These are phyloP conservation scores for Ceratocystiopsis brevicomis DNA, from an alignment of 2,329 filamentous ascomycete species.

Conservation along the genomic window DNA sequence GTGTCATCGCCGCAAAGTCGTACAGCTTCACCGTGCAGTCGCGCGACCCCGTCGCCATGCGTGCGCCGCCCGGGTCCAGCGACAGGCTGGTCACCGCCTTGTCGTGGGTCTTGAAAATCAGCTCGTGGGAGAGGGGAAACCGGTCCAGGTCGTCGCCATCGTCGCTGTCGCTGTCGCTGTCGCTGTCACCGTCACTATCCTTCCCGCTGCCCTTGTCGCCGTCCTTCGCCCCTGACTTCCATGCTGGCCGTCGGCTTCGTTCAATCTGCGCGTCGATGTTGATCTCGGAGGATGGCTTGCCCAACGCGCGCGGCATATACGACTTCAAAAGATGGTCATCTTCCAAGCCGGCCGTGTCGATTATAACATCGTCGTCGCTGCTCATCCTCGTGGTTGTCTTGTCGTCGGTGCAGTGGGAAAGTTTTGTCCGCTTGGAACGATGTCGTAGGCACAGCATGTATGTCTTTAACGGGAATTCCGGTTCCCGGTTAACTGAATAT, in stretches of 20 bases:
- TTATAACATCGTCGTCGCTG: constrained; percentile 39
- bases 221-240: constrained; percentile 16
- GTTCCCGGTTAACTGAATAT: too few relatives aligned
- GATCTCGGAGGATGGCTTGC: constrained; percentile 56
- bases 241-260: constrained; percentile 45
- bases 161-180: constrained; percentile 28
- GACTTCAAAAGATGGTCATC: constrained; percentile 52
- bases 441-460: too few relatives aligned
- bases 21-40: constrained; percentile 87
- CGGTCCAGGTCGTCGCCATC: constrained; percentile 63
- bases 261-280: constrained; percentile 69
- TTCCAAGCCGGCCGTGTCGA: constrained; percentile 35
- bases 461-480: too few relatives aligned
- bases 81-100: constrained; percentile 69
- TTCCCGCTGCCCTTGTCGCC: constrained; percentile 8
- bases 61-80: constrained; percentile 66
- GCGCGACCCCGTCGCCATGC: constrained; percentile 75
- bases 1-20: constrained; percentile 90
- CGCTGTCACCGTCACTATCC: constrained; percentile 8
- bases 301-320: constrained; percentile 69
- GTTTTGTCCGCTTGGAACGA: too few relatives aligned
- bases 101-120: constrained; percentile 83
- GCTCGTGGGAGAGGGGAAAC: constrained; percentile 80
- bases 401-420: too few relatives aligned
- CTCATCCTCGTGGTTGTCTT: constrained; percentile 16